phyloP scores from a whole-genome alignment of 2,329 filamentous ascomycete species.

The Colletotrichum lupini region DNA sequence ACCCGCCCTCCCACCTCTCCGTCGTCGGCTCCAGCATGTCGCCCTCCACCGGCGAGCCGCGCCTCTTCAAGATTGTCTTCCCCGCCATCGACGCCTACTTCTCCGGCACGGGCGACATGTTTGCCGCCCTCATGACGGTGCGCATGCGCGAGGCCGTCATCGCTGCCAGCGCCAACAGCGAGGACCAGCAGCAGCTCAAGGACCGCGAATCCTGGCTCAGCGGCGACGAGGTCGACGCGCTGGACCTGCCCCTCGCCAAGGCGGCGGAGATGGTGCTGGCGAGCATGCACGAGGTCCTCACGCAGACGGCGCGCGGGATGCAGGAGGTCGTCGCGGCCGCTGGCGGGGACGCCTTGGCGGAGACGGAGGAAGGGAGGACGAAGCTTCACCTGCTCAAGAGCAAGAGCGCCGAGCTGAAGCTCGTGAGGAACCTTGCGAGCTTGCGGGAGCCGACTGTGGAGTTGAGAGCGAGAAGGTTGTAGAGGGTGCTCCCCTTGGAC shows the following conservation, averaged over 20 bases:
- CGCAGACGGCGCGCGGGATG: conserved; percentile 75
- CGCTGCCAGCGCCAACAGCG: conserved; percentile 40
- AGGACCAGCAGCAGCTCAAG: conserved; percentile 51
- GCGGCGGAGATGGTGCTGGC: conserved; percentile 89
- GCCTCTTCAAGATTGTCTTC: conserved; percentile 90
- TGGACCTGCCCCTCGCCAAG: conserved; percentile 82
- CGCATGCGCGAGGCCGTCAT: conserved; percentile 86
- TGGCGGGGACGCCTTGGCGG: conserved; percentile 48
- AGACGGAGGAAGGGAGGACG: conserved; percentile 61
- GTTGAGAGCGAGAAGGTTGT: conserved; percentile 69
- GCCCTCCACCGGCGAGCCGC: conserved; percentile 64
- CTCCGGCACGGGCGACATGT: conserved; percentile 98
- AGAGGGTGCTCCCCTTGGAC: conserved; percentile 25
- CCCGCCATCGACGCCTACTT: conserved; percentile 94
- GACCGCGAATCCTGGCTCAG: conserved; percentile 77
- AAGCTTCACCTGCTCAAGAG: conserved; percentile 76
- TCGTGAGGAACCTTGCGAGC: conserved; percentile 79
- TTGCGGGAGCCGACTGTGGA: conserved; percentile 73
- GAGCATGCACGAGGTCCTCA: conserved; percentile 90
- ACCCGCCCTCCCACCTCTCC: conserved; percentile 66
- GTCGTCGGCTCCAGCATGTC: conserved; percentile 81
- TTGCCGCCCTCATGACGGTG: conserved; percentile 89
- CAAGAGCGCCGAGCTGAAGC: conserved; percentile 87
- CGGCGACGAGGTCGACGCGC: conserved; percentile 74
- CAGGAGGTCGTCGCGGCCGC: conserved; percentile 58